Evolutionary conservation across 441 rosid genomes (phyloP), one percentile per base, ranked within the genome.

Genomic region (Populus hybrid): DNA sequence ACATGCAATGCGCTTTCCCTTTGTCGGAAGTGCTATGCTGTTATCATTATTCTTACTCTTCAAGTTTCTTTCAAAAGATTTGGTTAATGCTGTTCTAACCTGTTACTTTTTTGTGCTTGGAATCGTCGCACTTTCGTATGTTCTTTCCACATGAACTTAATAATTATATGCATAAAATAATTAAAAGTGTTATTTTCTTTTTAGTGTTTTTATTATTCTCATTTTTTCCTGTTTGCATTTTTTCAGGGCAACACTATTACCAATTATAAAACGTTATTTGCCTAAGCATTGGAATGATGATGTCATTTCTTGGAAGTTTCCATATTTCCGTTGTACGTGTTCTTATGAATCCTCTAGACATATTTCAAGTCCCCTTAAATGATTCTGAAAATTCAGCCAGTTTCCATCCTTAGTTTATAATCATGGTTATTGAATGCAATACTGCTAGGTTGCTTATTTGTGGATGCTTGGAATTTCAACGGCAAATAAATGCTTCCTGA

Each of bases 1-100:
- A 67, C 99, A 95, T 84, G 99, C 99, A 11, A 95, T 95, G 98
- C 98, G 98, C 77, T 94, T 95, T 81, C 99, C 99, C 1, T 90
- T 95, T 81, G 93, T 95, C 67, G 99, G 99, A 76, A 95, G 99
- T 86, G 98, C 99, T 30, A 89, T 95, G 98, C 85, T 95, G 85
- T 78, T 95, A 59, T 95, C 99, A 3, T 88, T 95, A 77, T 94
- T 96, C 89, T 86, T 96, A 76, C 90, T 95, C 78, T 94, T 95
- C 91, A 95, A 94, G 88, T 95, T 95, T 86, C 89, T 95, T 77
- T 92, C 99, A 0, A 95, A 95, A 86, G 97, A 95, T 82, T 81
- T 95, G 92, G 98, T 95, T 79, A 95, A 95, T 81, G 61, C 61
- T 1, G n/a, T 54, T 16, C 61, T 54, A 21, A 54, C 61, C 8